Percentiles rank a stretch among this genome's conserved stretches.
Evolutionary conservation across 768 basidiomycete species (phyloP).

Genomic region (Lactifluus pinguis): DNA sequence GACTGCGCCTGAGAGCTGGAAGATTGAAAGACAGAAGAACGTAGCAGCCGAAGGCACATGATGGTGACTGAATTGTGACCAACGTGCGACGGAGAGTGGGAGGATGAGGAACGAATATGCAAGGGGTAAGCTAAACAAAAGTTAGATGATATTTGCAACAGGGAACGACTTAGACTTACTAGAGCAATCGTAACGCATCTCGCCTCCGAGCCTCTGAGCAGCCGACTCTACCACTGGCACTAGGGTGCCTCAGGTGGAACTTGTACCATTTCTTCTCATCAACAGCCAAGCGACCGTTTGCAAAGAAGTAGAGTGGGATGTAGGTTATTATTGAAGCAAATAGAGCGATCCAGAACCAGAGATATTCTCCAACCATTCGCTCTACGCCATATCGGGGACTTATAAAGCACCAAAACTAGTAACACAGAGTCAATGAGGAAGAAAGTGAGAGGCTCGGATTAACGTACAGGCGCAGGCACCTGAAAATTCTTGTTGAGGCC

Average conservation of each 20-base stretch:
- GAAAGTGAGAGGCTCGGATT: not conserved
- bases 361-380: not conserved
- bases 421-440: not conserved
- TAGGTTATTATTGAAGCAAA: constrained; percentile 28
- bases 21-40: no score
- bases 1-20: no score
- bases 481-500: constrained; percentile 20
- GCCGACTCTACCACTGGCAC: not conserved
- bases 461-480: constrained; percentile 29
- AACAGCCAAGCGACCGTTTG: constrained; percentile 22
- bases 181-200: not conserved
- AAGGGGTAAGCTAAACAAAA: no score
- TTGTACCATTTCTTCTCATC: constrained; percentile 29
- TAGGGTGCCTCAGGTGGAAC: constrained; percentile 10
- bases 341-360: constrained; percentile 31
- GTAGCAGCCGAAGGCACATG: no score
- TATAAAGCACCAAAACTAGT: not conserved
- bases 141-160: no score
- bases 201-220: not conserved
- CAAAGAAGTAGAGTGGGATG: constrained; percentile 24
- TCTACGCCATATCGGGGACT: not conserved
- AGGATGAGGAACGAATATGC: no score
- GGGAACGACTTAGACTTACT: not conserved
- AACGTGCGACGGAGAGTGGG: no score
- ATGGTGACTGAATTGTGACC: no score